phyloP scores from a whole-genome alignment of 78 protist genomes.

The Dictyostelium firmibasis region DNA sequence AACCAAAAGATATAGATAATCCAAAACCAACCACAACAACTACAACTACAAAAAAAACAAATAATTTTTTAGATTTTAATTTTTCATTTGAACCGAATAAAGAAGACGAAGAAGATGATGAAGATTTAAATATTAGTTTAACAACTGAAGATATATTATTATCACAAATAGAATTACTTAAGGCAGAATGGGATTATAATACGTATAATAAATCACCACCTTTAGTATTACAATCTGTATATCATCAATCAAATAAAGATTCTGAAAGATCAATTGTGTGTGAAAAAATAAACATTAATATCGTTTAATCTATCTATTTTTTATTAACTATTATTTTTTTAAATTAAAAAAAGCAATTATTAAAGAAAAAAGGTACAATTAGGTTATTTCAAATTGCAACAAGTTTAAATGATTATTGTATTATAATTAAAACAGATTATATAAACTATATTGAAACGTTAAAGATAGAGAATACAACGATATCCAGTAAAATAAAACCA shows the following conservation, averaged over 20 bases:
- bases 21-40: not conserved
- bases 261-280: slow-evolving; percentile 16
- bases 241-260: slow-evolving; percentile 12
- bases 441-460: not conserved
- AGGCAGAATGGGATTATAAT: not conserved
- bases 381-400: slow-evolving; percentile 41
- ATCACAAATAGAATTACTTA: not conserved
- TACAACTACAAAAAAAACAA: not conserved
- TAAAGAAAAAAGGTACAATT: slow-evolving; percentile 31
- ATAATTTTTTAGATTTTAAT: not conserved
- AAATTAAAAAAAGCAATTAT: not conserved
- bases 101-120: not conserved
- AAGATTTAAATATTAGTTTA: not conserved
- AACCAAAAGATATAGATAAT: not conserved
- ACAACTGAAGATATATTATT: not conserved
- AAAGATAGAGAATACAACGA: not conserved
- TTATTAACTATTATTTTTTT: not conserved
- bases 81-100: not conserved
- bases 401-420: slow-evolving; percentile 38
- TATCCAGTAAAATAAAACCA: not conserved
- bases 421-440: slow-evolving; percentile 19
- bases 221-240: slow-evolving; percentile 10
- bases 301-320: too few species aligned
- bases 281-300: not conserved
- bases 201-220: slow-evolving; percentile 46